Percentiles rank a stretch among this genome's conserved stretches.
These are phyloP conservation scores for Kodamaea lidongshanica DNA, from an alignment of 805 yeast species.

Conservation along the genomic window DNA sequence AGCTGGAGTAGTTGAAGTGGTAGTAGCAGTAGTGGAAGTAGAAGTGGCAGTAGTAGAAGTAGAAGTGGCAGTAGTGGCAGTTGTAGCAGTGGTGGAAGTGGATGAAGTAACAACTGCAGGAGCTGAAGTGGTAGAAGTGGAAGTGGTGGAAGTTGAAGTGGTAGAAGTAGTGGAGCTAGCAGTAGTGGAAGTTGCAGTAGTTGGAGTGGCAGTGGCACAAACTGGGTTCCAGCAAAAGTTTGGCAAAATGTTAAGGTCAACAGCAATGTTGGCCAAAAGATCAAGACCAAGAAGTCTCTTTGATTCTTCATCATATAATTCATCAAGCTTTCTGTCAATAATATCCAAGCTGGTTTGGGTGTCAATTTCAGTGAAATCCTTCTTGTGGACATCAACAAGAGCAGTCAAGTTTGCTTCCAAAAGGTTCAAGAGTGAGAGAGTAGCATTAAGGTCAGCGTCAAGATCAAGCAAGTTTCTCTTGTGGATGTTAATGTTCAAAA, in stretches of 20 bases:
- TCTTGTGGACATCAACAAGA: constrained; percentile 1
- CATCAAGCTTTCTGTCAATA: neutral
- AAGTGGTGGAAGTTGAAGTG: constrained; percentile 1
- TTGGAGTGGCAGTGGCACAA: constrained; percentile 8
- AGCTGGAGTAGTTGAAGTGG: constrained; percentile 2
- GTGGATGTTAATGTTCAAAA: neutral
- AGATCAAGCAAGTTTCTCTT: constrained; percentile 6
- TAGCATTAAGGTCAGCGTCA: constrained; percentile 1
- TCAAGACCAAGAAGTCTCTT: constrained; percentile 7
- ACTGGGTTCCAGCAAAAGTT: constrained; percentile 13
- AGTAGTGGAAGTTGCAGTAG: constrained; percentile 6
- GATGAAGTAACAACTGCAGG: neutral
- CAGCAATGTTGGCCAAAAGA: constrained; percentile 7
- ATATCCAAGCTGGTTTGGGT: constrained; percentile 3
- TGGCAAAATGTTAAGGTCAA: constrained; percentile 12
- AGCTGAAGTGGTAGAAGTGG: constrained; percentile 2
- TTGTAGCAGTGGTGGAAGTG: constrained; percentile 1
- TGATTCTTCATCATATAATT: constrained; percentile 1
- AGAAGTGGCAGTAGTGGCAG: constrained; percentile 2
- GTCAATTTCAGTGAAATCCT: constrained; percentile 2
- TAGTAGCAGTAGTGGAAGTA: constrained; percentile 4
- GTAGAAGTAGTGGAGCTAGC: constrained; percentile 1
- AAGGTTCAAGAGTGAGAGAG: too few species aligned
- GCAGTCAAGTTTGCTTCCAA: constrained; percentile 1
- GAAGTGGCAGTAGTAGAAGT: constrained; percentile 6